Evolutionary conservation across 345 rosid species (phyloP).

Genomic region (Leavenworthia alabamica): DNA sequence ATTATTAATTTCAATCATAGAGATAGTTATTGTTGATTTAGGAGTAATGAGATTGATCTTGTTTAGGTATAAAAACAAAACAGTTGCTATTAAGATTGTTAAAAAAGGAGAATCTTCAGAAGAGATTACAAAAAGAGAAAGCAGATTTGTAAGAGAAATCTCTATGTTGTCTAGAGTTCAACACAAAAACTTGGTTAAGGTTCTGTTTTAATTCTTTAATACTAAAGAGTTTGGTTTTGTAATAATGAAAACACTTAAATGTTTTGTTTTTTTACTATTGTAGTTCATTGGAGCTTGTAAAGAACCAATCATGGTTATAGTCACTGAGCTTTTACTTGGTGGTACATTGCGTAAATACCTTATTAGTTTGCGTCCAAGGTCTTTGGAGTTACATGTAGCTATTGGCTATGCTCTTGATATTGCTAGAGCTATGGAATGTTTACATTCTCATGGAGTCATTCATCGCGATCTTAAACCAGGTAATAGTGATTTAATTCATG

Average conservation of each 20-base stretch:
- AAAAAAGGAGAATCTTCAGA: constrained; percentile 76
- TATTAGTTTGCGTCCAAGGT: constrained; percentile 55
- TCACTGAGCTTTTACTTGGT: constrained; percentile 79
- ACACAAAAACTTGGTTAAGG: constrained; percentile 90
- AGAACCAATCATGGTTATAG: constrained; percentile 92
- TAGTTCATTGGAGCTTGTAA: constrained; percentile 98
- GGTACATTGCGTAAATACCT: constrained; percentile 89
- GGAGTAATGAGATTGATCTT: not conserved
- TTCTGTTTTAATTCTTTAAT: not conserved
- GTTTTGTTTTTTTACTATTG: not conserved
- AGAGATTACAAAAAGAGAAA: constrained; percentile 73
- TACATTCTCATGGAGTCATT: constrained; percentile 92
- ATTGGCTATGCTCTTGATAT: constrained; percentile 86
- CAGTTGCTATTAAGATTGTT: constrained; percentile 80
- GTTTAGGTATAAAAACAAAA: constrained; percentile 67
- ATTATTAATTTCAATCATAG: not conserved
- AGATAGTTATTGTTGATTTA: not conserved
- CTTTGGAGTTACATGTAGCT: constrained; percentile 62
- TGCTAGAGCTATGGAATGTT: constrained; percentile 96
- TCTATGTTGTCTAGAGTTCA: constrained; percentile 83
- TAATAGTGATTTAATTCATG: too few relatives aligned
- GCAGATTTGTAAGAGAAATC: constrained; percentile 78
- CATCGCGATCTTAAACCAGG: constrained; percentile 98
- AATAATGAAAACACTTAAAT: not conserved
- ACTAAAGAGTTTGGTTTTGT: not conserved